phyloP scores from a whole-genome alignment of 495 filamentous ascomycete genomes.

The Chaetomium fimeti region DNA sequence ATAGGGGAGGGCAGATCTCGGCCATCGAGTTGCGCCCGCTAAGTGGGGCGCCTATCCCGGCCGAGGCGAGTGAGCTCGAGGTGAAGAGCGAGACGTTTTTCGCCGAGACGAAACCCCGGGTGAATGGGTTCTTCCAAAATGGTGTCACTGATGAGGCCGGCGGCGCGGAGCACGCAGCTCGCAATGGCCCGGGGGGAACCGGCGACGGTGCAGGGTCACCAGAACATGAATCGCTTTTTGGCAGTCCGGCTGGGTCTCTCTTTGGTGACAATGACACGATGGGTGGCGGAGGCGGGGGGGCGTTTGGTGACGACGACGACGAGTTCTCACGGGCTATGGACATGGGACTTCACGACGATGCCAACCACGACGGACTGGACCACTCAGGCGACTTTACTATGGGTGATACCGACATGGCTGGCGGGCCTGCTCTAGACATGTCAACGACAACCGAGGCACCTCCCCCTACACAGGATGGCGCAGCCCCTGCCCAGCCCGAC shows the following conservation, averaged over 20 bases:
- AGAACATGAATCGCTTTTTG: conserved; percentile 70
- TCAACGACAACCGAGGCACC: conserved; percentile 8
- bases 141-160: conserved; percentile 28
- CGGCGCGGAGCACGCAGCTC: not conserved
- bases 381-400: conserved; percentile 48
- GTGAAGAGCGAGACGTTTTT: conserved; percentile 62
- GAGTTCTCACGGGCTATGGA: conserved; percentile 80
- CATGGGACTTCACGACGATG: conserved; percentile 44
- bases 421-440: conserved; percentile 1
- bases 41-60: conserved; percentile 69
- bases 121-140: conserved; percentile 49
- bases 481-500: not conserved
- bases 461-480: conserved; percentile 1
- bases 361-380: conserved; percentile 44
- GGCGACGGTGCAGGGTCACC: conserved; percentile 58
- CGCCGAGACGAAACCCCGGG: conserved; percentile 47
- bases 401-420: conserved; percentile 28
- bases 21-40: conserved; percentile 82
- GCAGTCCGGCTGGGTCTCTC: conserved; percentile 54
- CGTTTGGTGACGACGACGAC: conserved; percentile 79
- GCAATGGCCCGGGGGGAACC: not conserved
- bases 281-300: conserved; percentile 51
- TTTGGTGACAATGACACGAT: conserved; percentile 61
- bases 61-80: conserved; percentile 60
- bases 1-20: conserved; percentile 80